Evolutionary conservation across 306 rosid species (phyloP).

Genomic region (Casuarina equisetifolia): DNA sequence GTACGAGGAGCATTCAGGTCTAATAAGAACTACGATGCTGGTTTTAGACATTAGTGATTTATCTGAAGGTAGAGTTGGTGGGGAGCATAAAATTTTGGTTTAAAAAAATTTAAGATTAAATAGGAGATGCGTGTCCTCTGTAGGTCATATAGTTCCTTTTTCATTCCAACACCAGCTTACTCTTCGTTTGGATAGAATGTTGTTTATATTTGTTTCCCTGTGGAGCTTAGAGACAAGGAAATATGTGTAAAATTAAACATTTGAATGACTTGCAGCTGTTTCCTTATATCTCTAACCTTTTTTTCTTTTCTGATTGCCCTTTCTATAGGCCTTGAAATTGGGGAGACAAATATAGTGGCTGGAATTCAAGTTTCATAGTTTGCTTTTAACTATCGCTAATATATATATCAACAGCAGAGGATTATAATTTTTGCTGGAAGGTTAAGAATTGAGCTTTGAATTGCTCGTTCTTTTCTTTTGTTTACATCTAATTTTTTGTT

Average conservation of each 20-base stretch:
- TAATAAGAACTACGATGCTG: background rate
- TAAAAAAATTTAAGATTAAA: background rate
- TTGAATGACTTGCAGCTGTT: background rate
- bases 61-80: background rate
- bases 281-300: background rate
- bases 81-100: background rate
- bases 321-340: constrained; percentile 39
- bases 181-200: background rate
- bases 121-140: background rate
- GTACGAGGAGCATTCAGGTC: background rate
- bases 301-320: background rate
- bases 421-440: constrained; percentile 48
- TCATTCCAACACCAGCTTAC: background rate
- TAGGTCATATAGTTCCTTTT: background rate
- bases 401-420: constrained; percentile 45
- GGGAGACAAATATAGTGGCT: constrained; percentile 43
- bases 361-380: constrained; percentile 44
- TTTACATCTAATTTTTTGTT: background rate
- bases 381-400: constrained; percentile 50
- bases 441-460: constrained; percentile 17
- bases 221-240: background rate
- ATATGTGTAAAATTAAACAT: background rate
- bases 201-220: background rate
- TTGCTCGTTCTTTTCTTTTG: background rate
- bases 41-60: background rate